phyloP scores from a whole-genome alignment of 805 yeast genomes.

The Kluyveromyces siamensis region DNA sequence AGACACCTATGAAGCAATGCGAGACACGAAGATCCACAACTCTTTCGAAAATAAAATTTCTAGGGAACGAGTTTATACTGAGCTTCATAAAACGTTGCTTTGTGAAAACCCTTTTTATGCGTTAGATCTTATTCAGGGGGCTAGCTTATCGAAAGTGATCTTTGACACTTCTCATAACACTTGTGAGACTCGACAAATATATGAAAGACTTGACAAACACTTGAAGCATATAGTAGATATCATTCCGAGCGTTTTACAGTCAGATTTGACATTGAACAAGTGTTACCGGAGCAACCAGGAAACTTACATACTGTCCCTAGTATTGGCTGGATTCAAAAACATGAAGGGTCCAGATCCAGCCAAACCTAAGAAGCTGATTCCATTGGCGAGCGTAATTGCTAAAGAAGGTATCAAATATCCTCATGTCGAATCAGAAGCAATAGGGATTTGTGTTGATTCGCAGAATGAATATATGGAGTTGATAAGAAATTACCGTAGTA shows the following conservation, averaged over 20 bases:
- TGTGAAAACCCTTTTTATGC: constrained; percentile 58
- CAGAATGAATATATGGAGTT: constrained; percentile 18
- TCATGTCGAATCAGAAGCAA: constrained; percentile 42
- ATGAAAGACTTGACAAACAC: constrained; percentile 3
- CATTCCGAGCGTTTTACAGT: not conserved
- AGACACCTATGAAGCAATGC: constrained; percentile 59
- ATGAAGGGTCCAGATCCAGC: constrained; percentile 2
- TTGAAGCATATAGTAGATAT: not conserved
- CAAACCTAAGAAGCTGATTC: constrained; percentile 6
- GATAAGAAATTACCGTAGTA: constrained; percentile 22
- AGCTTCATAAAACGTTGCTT: constrained; percentile 66
- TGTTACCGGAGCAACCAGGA: not conserved
- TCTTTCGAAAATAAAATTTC: constrained; percentile 70
- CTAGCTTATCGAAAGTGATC: constrained; percentile 47
- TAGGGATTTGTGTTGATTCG: constrained; percentile 36
- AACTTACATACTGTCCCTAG: not conserved
- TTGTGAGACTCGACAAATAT: constrained; percentile 4
- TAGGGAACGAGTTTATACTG: constrained; percentile 83
- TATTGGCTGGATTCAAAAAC: constrained; percentile 1
- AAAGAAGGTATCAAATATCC: constrained; percentile 67
- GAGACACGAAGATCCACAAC: constrained; percentile 40
- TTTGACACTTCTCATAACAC: constrained; percentile 36
- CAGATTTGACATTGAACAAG: not conserved
- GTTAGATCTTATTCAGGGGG: constrained; percentile 44
- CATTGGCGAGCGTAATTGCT: constrained; percentile 37